A percentile compares a stretch with the other conserved stretches of the same genome.
Conservation (phyloP, 495 filamentous ascomycete genomes). For the Astrocystis sublimbata region DNA sequence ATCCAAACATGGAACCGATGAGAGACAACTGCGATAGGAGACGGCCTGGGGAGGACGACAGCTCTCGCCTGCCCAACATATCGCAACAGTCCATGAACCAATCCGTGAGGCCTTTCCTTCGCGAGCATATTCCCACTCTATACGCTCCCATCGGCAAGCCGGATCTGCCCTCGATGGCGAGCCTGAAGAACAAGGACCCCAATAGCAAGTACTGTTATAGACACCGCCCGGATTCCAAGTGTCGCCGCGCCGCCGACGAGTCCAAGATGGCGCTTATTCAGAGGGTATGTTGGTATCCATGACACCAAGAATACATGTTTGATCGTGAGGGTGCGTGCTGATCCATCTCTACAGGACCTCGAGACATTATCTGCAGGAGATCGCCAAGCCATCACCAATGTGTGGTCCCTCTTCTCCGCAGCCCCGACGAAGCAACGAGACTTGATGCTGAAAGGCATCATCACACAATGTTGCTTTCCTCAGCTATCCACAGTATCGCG, state of each 20-base stretch:
- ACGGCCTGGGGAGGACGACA: conserved; percentile 43
- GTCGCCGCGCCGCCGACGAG: conserved; percentile 87
- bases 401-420: conserved; percentile 97
- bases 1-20: conserved; percentile 28
- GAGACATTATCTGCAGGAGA: conserved; percentile 77
- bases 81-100: conserved; percentile 52
- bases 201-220: conserved; percentile 97
- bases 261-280: conserved; percentile 94
- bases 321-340: conserved; percentile 6
- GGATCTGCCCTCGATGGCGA: conserved; percentile 40
- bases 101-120: conserved; percentile 77
- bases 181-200: conserved; percentile 48
- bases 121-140: conserved; percentile 79
- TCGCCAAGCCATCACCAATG: conserved; percentile 90
- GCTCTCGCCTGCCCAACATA: conserved; percentile 43
- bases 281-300: conserved; percentile 56
- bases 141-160: conserved; percentile 68
- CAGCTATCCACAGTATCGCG: conserved; percentile 90
- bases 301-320: background rate
- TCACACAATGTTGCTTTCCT: conserved; percentile 95
- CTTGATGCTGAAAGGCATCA: conserved; percentile 91
- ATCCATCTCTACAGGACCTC: conserved; percentile 60
- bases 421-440: conserved; percentile 91
- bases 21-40: conserved; percentile 44
- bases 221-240: conserved; percentile 92